phyloP scores from a whole-genome alignment of 1,284 basidiomycete species.

The Thecaphora thlaspeos region DNA sequence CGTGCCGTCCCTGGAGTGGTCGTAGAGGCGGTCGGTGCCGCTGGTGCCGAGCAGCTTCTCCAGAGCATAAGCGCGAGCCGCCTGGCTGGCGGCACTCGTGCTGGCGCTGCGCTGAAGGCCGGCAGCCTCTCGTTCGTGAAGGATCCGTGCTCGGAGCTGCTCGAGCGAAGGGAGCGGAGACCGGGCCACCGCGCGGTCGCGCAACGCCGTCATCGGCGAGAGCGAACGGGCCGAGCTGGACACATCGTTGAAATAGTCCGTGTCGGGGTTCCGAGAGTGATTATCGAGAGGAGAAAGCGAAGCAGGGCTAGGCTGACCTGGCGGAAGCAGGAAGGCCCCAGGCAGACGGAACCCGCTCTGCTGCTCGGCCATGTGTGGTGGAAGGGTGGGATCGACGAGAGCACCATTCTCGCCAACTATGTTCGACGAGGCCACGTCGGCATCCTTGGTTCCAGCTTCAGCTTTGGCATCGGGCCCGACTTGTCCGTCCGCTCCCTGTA shows the following conservation, averaged over 20 bases:
- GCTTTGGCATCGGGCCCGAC: too few species aligned
- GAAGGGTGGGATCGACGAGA: neutral
- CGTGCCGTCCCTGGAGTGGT: slow-evolving; percentile 30
- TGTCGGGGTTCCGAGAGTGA: slow-evolving; percentile 2
- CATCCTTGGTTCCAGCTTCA: too few species aligned
- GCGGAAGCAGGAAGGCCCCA: neutral
- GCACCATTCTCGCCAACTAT: neutral
- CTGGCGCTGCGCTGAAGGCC: slow-evolving; percentile 45
- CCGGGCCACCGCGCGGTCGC: slow-evolving; percentile 18
- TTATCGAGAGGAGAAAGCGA: slow-evolving; percentile 1
- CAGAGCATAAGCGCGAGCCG: slow-evolving; percentile 52
- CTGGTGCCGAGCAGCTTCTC: slow-evolving; percentile 53
- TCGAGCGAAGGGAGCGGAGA: slow-evolving; percentile 52
- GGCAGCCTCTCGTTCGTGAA: slow-evolving; percentile 43
- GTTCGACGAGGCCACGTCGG: too few species aligned
- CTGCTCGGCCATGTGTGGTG: slow-evolving; percentile 6
- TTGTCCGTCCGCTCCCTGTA: too few species aligned
- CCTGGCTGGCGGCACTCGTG: slow-evolving; percentile 50
- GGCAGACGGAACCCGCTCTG: too few species aligned
- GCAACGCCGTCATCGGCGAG: slow-evolving; percentile 19
- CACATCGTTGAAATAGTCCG: slow-evolving; percentile 5
- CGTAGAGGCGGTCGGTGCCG: slow-evolving; percentile 31
- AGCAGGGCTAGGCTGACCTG: neutral
- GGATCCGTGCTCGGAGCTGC: slow-evolving; percentile 49
- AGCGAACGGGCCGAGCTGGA: slow-evolving; percentile 6